phyloP scores from a whole-genome alignment of 805 yeast species.

The Candida ovalis region DNA sequence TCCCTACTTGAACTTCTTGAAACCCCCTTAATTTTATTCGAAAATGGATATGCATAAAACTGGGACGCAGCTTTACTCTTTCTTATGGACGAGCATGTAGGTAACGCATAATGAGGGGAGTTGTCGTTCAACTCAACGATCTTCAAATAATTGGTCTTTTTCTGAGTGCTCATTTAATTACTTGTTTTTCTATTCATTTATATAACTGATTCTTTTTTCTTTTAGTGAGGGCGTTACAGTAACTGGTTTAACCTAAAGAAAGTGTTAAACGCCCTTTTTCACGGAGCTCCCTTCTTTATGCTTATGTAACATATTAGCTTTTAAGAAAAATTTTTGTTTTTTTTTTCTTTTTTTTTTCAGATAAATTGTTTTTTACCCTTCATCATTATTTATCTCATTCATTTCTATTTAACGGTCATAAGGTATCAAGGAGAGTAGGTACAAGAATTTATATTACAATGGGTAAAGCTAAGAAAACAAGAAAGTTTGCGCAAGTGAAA shows the following conservation, averaged over 20 bases:
- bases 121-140: neutral
- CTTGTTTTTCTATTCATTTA: neutral
- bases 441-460: constrained; percentile 33
- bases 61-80: constrained; percentile 13
- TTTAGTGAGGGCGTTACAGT: too few species aligned
- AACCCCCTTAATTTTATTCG: neutral
- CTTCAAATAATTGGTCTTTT: neutral
- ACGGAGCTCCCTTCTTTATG: too few species aligned
- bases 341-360: neutral
- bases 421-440: neutral
- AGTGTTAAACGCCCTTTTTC: too few species aligned
- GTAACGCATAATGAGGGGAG: constrained; percentile 23
- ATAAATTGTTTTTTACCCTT: neutral
- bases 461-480: constrained; percentile 97
- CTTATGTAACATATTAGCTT: too few species aligned
- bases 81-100: constrained; percentile 20
- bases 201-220: neutral
- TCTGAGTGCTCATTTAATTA: neutral
- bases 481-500: constrained; percentile 93
- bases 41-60: constrained; percentile 5
- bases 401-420: neutral
- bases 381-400: neutral
- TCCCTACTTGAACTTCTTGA: neutral
- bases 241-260: too few species aligned
- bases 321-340: neutral